These are phyloP conservation scores for Rosa rugosa DNA, from an alignment of 306 rosid genomes.

Conservation along the genomic window DNA sequence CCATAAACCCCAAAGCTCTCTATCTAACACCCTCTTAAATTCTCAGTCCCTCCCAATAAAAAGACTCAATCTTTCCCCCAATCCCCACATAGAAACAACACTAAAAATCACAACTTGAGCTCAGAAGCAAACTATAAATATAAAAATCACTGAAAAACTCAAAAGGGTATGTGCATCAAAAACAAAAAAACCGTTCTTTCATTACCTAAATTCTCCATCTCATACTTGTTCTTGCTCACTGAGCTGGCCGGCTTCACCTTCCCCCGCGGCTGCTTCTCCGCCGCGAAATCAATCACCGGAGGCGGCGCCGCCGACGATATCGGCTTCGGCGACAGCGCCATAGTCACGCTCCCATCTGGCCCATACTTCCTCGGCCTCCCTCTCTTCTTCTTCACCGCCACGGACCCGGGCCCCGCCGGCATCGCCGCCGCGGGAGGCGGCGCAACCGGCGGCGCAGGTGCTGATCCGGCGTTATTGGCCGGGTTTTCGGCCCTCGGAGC, in stretches of 20 bases:
- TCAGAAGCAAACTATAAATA: background rate
- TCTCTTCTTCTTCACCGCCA: slow-evolving; percentile 82
- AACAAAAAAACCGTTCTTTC: background rate
- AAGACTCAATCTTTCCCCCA: slow-evolving; percentile 23
- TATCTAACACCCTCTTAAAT: slow-evolving; percentile 17
- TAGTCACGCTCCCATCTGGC: slow-evolving; percentile 70
- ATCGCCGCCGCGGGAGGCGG: slow-evolving; percentile 22
- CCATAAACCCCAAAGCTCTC: slow-evolving; percentile 21
- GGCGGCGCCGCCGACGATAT: slow-evolving; percentile 87
- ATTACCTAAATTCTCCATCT: slow-evolving; percentile 81
- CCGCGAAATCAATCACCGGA: slow-evolving; percentile 92
- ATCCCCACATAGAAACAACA: slow-evolving; percentile 22
- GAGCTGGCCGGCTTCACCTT: slow-evolving; percentile 75
- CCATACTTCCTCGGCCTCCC: slow-evolving; percentile 97
- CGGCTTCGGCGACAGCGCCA: slow-evolving; percentile 89
- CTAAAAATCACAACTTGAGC: slow-evolving; percentile 6
- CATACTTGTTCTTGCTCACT: slow-evolving; percentile 71
- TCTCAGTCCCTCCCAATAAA: slow-evolving; percentile 22
- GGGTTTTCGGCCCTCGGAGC: slow-evolving; percentile 80
- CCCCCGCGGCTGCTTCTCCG: slow-evolving; percentile 63
- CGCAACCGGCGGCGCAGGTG: slow-evolving; percentile 21
- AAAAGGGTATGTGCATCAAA: slow-evolving; percentile 2
- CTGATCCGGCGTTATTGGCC: slow-evolving; percentile 55
- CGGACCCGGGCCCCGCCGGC: slow-evolving; percentile 13
- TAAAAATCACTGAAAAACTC: slow-evolving; percentile 9